Conservation (phyloP, 2,329 filamentous ascomycete species). For the Coniochaeta prunicola region DNA sequence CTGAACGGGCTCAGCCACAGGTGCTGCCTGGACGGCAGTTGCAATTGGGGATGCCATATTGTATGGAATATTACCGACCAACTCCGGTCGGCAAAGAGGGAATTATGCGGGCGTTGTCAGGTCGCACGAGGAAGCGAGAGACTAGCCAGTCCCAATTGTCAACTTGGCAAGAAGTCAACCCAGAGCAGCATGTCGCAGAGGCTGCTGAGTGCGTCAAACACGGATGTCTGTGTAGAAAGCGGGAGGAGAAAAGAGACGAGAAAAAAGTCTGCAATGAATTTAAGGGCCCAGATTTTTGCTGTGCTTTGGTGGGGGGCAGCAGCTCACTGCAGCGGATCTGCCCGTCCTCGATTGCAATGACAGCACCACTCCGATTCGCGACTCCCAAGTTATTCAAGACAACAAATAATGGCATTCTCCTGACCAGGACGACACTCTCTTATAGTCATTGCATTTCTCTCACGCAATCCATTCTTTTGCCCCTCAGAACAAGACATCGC, state of each 20-base stretch:
- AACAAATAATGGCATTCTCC: not conserved
- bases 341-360: not conserved
- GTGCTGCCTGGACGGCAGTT: not conserved
- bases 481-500: not conserved
- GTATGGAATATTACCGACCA: not conserved
- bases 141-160: constrained; percentile 15
- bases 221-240: constrained; percentile 5
- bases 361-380: not conserved
- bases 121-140: not conserved
- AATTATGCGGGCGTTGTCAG: not conserved
- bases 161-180: constrained; percentile 10
- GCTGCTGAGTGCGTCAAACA: constrained; percentile 4
- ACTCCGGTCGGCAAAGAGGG: not conserved
- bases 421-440: not conserved
- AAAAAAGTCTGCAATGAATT: constrained; percentile 4
- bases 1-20: constrained; percentile 7
- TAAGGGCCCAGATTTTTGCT: not conserved
- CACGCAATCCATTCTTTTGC: not conserved
- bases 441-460: not conserved
- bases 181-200: constrained; percentile 12
- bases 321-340: not conserved
- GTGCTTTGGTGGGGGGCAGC: not conserved
- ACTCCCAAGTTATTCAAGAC: not conserved
- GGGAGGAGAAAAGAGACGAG: constrained; percentile 1
- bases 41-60: not conserved